Evolutionary conservation across 2,329 filamentous ascomycete genomes (phyloP), one percentile per base, ranked within the genome.

Genomic region (Periconia digitata): DNA sequence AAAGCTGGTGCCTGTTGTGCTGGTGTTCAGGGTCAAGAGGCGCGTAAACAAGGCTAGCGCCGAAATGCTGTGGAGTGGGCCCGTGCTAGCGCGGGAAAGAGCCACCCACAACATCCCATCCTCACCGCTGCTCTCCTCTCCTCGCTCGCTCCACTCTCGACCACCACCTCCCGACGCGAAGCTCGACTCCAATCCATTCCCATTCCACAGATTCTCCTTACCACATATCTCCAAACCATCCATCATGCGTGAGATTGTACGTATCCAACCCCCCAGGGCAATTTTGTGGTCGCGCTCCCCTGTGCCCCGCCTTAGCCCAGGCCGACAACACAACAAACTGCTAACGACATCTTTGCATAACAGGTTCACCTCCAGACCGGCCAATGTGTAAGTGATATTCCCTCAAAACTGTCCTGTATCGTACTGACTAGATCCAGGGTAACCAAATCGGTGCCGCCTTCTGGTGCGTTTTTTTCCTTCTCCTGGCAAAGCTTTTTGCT

Each of bases 381-480:
- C 79, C 94, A 99, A 86, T 97, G 94, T 83, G 92, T 96, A 85
- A 80, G 86, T 84, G 47, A 34, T 54, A 46, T 40, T 50, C 42
- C 38, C 36, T 24, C 22, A 22, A 27, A 38, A 38, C 16, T 38
- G 42, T 53, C 29, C n/a, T 32, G 54, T 40, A 49, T 50, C 43
- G 46, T 35, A 47, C 68, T 72, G 49, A 73, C 60, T 48, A 46
- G 67, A 55, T 47, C 66, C 70, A 96, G 92, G 94, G 94, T 85
- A 99, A 99, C 89, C 94, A 99, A 90, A 96, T 97, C 69, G 94
- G 94, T 92, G 94, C 94, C 83, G 94, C 94, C 80, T 99, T 99
- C 85, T 99, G 94, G 87, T 90, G 79, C 65, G 85, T 80, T 60
- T 4, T 32, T 32, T 32, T 32, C 27, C 22, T 35, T 4, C 27